phyloP scores from a whole-genome alignment of 805 yeast genomes.

The Pichia scutulata region DNA sequence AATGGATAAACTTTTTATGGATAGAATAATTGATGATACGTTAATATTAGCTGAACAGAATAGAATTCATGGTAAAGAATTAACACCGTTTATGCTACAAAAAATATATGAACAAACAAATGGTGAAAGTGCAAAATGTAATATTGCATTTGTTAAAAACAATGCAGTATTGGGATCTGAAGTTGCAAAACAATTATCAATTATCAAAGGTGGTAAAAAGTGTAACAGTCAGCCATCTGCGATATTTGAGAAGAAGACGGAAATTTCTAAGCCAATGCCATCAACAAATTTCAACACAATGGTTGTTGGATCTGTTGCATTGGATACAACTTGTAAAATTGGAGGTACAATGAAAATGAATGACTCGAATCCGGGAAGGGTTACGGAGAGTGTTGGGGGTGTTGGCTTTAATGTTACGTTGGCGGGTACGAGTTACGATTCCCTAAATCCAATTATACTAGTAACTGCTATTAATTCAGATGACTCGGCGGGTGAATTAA shows the following conservation, averaged over 20 bases:
- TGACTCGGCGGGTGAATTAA: constrained; percentile 45
- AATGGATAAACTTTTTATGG: constrained; percentile 44
- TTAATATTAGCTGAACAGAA: constrained; percentile 42
- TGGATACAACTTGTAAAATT: constrained; percentile 59
- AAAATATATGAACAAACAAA: constrained; percentile 59
- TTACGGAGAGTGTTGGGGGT: constrained; percentile 59
- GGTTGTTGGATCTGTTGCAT: constrained; percentile 69
- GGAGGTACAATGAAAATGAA: constrained; percentile 23
- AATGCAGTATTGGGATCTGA: constrained; percentile 64
- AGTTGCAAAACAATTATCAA: constrained; percentile 50
- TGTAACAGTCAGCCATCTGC: background rate
- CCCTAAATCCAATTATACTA: constrained; percentile 30
- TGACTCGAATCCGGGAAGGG: constrained; percentile 70
- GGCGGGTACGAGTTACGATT: constrained; percentile 33
- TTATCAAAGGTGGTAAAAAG: constrained; percentile 23
- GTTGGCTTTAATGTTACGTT: constrained; percentile 74
- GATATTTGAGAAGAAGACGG: background rate
- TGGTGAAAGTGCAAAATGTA: constrained; percentile 64
- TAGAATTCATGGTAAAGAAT: constrained; percentile 60
- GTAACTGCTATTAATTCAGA: constrained; percentile 50
- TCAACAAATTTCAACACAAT: constrained; percentile 24
- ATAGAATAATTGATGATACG: constrained; percentile 50
- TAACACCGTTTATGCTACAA: constrained; percentile 70
- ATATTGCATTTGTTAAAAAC: constrained; percentile 67
- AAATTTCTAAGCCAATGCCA: background rate